phyloP scores from a whole-genome alignment of 2,329 filamentous ascomycete species.

The Aspergillus sp. region DNA sequence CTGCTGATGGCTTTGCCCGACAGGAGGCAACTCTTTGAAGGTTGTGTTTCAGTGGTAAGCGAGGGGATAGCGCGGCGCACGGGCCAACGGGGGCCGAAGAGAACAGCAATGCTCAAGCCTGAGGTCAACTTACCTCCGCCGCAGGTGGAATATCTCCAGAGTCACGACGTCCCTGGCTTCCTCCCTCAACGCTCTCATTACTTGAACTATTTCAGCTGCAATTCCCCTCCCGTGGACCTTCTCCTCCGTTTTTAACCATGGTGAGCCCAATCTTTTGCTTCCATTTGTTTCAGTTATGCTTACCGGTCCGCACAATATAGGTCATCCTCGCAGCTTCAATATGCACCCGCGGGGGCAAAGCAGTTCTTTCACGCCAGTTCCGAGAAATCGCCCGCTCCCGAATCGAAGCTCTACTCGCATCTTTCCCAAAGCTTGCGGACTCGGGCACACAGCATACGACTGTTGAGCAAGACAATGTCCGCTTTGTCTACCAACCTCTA shows the following conservation, averaged over 20 bases:
- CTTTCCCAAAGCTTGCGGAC: constrained; percentile 96
- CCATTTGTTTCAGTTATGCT: constrained; percentile 13
- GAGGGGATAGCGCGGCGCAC: constrained; percentile 41
- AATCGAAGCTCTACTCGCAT: constrained; percentile 94
- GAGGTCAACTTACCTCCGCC: constrained; percentile 30
- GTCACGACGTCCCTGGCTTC: constrained; percentile 13
- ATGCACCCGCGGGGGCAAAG: constrained; percentile 97
- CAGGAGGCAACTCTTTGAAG: constrained; percentile 6
- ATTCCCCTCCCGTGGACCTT: constrained; percentile 7
- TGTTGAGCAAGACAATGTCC: constrained; percentile 98
- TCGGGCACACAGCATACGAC: constrained; percentile 96
- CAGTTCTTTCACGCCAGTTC: constrained; percentile 96
- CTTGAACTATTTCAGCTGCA: constrained; percentile 9
- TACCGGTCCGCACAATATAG: constrained; percentile 53
- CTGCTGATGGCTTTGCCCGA: constrained; percentile 7
- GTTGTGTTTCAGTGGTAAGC: constrained; percentile 40
- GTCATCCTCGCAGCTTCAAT: constrained; percentile 98
- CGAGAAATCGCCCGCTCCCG: constrained; percentile 96
- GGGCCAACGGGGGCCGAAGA: constrained; percentile 41
- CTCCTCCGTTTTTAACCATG: constrained; percentile 27
- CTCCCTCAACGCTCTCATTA: constrained; percentile 8
- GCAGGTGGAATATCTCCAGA: constrained; percentile 24
- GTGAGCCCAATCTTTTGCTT: constrained; percentile 23
- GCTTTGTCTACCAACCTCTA: constrained; percentile 97
- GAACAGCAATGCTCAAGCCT: constrained; percentile 39